A percentile compares a stretch with the other conserved stretches of the same genome.
phyloP scores from a whole-genome alignment of 2,329 filamentous ascomycete genomes.

The Penicillium italicum region DNA sequence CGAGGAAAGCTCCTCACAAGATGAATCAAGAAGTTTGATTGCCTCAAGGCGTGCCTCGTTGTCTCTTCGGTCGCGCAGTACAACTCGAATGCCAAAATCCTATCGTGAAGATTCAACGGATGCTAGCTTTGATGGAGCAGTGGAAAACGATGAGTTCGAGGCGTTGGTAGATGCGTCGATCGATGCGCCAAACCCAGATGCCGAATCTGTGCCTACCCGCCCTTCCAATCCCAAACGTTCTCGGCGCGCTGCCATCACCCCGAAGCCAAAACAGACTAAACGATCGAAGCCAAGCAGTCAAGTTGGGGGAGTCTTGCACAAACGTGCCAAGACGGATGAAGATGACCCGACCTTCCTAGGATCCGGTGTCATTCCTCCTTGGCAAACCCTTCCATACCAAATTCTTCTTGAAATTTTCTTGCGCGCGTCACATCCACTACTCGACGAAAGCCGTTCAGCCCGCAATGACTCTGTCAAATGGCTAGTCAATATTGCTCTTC shows the following conservation, averaged over 20 bases:
- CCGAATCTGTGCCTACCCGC: conserved; percentile 5
- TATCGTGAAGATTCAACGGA: conserved; percentile 39
- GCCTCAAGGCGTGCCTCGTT: conserved; percentile 20
- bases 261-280: conserved; percentile 6
- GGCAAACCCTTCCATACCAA: conserved; percentile 63
- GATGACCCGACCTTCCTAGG: conserved; percentile 16
- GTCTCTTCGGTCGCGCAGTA: conserved; percentile 32
- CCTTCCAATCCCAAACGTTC: conserved; percentile 4
- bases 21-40: conserved; percentile 18
- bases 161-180: conserved; percentile 8
- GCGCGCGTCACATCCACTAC: conserved; percentile 60
- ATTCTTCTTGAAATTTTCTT: conserved; percentile 68
- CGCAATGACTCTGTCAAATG: conserved; percentile 45
- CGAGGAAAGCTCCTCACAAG: conserved; percentile 36
- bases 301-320: conserved; percentile 21
- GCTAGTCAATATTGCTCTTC: conserved; percentile 61
- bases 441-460: conserved; percentile 33
- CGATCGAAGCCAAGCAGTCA: conserved; percentile 14
- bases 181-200: conserved; percentile 3
- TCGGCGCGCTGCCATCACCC: conserved; percentile 10
- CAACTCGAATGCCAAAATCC: conserved; percentile 25
- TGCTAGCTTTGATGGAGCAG: conserved; percentile 18
- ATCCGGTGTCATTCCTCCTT: conserved; percentile 50
- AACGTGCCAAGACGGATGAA: conserved; percentile 24
- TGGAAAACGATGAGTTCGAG: conserved; percentile 12